A percentile compares a stretch with the other conserved stretches of the same genome.
Evolutionary conservation across 1,284 basidiomycete genomes (phyloP).

Genomic region (Thelephora terrestris): DNA sequence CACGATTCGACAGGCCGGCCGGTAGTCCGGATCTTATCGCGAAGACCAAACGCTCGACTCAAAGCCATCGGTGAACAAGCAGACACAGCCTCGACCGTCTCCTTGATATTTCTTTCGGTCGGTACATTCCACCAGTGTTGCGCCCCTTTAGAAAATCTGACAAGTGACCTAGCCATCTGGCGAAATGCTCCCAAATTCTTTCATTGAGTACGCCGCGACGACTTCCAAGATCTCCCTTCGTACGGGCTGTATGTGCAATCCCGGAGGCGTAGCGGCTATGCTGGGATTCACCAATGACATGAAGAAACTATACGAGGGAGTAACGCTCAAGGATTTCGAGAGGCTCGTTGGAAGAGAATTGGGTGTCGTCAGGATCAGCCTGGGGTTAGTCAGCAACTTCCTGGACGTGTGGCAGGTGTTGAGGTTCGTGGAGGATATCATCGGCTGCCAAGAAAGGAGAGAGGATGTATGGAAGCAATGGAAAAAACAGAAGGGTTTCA

Average conservation of each 20-base stretch:
- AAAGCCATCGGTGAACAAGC: conserved; percentile 52
- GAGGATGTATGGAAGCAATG: conserved; percentile 24
- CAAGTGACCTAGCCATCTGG: conserved; percentile 40
- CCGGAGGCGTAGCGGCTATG: conserved; percentile 64
- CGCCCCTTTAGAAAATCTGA: background rate
- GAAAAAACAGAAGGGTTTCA: conserved; percentile 13
- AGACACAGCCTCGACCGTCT: conserved; percentile 55
- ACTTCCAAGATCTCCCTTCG: conserved; percentile 58
- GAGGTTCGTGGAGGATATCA: conserved; percentile 35
- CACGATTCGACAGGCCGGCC: conserved; percentile 47
- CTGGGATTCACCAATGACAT: conserved; percentile 61
- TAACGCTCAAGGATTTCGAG: conserved; percentile 55
- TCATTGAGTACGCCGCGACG: conserved; percentile 60
- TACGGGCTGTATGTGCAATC: conserved; percentile 80
- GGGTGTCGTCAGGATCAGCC: conserved; percentile 64
- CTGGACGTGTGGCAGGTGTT: conserved; percentile 64
- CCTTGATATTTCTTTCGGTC: conserved; percentile 55
- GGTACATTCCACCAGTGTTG: conserved; percentile 18
- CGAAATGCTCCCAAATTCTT: conserved; percentile 56
- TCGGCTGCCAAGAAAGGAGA: conserved; percentile 35
- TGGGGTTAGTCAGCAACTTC: conserved; percentile 68
- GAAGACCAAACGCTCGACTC: conserved; percentile 37
- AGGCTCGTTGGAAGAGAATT: conserved; percentile 51
- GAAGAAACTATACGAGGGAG: conserved; percentile 46
- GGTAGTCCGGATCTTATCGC: conserved; percentile 57